Conservation (phyloP, 2,329 filamentous ascomycete species). For the Lachnellula hyalina region DNA sequence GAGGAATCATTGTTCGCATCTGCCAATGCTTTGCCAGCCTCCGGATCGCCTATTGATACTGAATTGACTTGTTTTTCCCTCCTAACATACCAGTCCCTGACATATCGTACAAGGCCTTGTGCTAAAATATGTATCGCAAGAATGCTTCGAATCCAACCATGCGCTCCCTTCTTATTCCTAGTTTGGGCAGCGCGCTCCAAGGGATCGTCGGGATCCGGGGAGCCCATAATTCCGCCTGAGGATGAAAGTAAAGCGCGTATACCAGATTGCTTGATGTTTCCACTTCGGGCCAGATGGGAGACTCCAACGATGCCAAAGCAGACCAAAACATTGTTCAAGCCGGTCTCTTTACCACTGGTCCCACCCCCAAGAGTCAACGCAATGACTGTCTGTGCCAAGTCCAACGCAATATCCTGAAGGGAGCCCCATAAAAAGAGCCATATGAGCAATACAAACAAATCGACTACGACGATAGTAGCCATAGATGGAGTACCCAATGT, state of each 20-base stretch:
- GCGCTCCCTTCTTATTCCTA: conserved; percentile 54
- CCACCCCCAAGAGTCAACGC: conserved; percentile 85
- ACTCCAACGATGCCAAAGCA: conserved; percentile 61
- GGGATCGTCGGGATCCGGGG: conserved; percentile 38
- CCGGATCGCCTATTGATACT: conserved; percentile 52
- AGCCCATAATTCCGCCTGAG: conserved; percentile 20
- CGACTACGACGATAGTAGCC: conserved; percentile 77
- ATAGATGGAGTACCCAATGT: conserved; percentile 81
- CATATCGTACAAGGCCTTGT: conserved; percentile 65
- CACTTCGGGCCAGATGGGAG: conserved; percentile 27
- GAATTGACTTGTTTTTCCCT: conserved; percentile 51
- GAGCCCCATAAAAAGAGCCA: conserved; percentile 88
- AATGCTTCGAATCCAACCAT: conserved; percentile 63
- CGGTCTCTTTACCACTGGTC: conserved; percentile 61
- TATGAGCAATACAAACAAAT: conserved; percentile 73
- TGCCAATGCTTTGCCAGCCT: conserved; percentile 49
- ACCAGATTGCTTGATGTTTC: conserved; percentile 24
- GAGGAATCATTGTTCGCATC: conserved; percentile 47
- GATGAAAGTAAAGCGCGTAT: conserved; percentile 27
- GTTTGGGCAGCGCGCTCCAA: conserved; percentile 37
- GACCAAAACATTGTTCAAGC: conserved; percentile 65
- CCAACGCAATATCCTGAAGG: conserved; percentile 80
- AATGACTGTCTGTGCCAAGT: conserved; percentile 89
- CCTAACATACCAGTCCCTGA: conserved; percentile 62
- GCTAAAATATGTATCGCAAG: conserved; percentile 71